Conservation (phyloP, 225 moss, liverwort and hornwort genomes). For the Anthoceros angustus region DNA sequence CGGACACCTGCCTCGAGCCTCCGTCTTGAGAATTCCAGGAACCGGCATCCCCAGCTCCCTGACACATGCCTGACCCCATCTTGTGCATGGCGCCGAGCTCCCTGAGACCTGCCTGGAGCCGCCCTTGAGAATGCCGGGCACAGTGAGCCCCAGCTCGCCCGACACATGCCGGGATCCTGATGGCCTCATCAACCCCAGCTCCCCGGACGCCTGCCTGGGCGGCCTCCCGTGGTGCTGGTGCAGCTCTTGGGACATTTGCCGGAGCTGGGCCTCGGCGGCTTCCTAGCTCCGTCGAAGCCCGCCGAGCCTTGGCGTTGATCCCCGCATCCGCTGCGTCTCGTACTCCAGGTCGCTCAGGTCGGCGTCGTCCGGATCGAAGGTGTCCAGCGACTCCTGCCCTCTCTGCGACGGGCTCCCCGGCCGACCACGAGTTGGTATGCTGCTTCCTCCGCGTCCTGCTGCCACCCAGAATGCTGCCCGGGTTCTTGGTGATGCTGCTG, state of each 20-base stretch:
- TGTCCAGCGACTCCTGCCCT: background rate
- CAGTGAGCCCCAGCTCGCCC: background rate
- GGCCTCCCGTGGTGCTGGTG: background rate
- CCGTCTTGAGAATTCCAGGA: background rate
- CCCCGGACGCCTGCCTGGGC: background rate
- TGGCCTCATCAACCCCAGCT: too few relatives aligned
- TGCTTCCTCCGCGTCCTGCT: too few relatives aligned
- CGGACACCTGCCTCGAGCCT: background rate
- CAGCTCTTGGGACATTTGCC: background rate
- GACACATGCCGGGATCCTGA: too few relatives aligned
- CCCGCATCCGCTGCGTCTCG: background rate
- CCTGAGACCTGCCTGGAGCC: background rate
- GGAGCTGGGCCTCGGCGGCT: background rate
- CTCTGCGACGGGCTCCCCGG: background rate
- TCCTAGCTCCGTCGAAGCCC: background rate
- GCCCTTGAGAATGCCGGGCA: background rate
- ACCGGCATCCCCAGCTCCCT: background rate
- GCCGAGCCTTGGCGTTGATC: background rate
- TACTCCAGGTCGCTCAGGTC: conserved; percentile 1
- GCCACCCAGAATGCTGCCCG: too few relatives aligned
- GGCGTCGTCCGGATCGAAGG: background rate
- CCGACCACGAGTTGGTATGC: background rate
- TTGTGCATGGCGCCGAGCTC: background rate
- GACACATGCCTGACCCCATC: background rate
- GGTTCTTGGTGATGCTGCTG: background rate